These are phyloP conservation scores for Scheffersomyces titani DNA, from an alignment of 1,139 yeast species.

Conservation along the genomic window DNA sequence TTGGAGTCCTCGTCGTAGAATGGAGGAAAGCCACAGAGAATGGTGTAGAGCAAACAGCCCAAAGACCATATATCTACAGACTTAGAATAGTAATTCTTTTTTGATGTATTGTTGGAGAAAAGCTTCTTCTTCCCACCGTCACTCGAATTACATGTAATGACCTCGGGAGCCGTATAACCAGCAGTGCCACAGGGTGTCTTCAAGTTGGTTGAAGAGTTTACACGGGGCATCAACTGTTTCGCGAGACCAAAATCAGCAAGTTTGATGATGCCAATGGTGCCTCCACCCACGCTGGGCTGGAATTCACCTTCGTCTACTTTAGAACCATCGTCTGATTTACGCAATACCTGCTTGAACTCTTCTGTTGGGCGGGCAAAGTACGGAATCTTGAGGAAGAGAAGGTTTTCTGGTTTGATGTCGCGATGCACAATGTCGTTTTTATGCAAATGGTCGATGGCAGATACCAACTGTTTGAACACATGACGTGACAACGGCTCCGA, in stretches of 20 bases:
- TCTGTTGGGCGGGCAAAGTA: slow-evolving; percentile 47
- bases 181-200: slow-evolving; percentile 91
- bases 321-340: slow-evolving; percentile 74
- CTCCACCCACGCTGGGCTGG: slow-evolving; percentile 78
- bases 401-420: slow-evolving; percentile 93
- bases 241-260: slow-evolving; percentile 94
- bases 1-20: slow-evolving; percentile 88
- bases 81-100: slow-evolving; percentile 81
- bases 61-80: slow-evolving; percentile 96
- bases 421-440: slow-evolving; percentile 88
- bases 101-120: slow-evolving; percentile 26
- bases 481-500: slow-evolving; percentile 84
- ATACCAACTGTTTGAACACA: slow-evolving; percentile 80
- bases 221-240: slow-evolving; percentile 57
- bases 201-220: slow-evolving; percentile 40
- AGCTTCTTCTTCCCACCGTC: slow-evolving; percentile 10
- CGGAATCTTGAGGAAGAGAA: slow-evolving; percentile 59
- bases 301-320: slow-evolving; percentile 90
- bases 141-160: slow-evolving; percentile 51
- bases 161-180: slow-evolving; percentile 94
- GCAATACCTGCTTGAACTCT: slow-evolving; percentile 39
- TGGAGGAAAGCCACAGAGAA: slow-evolving; percentile 94
- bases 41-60: slow-evolving; percentile 88
- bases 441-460: slow-evolving; percentile 81
- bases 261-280: slow-evolving; percentile 83